Percentiles rank a stretch among this genome's conserved stretches.
phyloP scores from a whole-genome alignment of 2,329 filamentous ascomycete species.

The Fusarium hainanense region DNA sequence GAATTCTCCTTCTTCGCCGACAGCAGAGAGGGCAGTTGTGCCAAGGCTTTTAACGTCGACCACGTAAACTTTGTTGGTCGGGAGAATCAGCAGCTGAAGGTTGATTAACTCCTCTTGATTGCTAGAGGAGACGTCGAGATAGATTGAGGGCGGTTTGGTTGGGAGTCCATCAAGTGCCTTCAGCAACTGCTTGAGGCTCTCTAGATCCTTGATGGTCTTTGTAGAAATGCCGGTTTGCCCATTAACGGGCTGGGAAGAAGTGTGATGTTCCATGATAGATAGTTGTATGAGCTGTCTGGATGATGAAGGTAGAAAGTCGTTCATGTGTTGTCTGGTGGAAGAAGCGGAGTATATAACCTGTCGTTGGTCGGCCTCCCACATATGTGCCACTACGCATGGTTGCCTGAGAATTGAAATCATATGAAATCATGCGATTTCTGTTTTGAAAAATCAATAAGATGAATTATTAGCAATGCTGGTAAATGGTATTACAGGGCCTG shows the following conservation, averaged over 20 bases:
- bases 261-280: not conserved
- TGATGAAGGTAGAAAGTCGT: too few species aligned
- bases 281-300: too few species aligned
- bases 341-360: not conserved
- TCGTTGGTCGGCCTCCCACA: not conserved
- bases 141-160: not conserved
- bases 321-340: too few species aligned
- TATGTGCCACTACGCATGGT: not conserved
- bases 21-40: not conserved
- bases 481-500: not conserved
- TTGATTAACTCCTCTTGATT: not conserved
- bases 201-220: too few species aligned
- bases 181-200: rapidly evolving
- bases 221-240: not conserved
- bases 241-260: not conserved
- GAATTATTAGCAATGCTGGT: rapidly evolving
- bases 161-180: not conserved
- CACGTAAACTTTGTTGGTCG: not conserved
- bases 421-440: too few species aligned
- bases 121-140: not conserved
- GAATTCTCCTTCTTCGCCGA: not conserved
- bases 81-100: not conserved
- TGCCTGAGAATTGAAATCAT: not conserved
- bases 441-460: not conserved
- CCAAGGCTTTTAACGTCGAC: not conserved